Evolutionary conservation across 768 basidiomycete genomes (phyloP).

Genomic region (Termitomyces eurrhizus): DNA sequence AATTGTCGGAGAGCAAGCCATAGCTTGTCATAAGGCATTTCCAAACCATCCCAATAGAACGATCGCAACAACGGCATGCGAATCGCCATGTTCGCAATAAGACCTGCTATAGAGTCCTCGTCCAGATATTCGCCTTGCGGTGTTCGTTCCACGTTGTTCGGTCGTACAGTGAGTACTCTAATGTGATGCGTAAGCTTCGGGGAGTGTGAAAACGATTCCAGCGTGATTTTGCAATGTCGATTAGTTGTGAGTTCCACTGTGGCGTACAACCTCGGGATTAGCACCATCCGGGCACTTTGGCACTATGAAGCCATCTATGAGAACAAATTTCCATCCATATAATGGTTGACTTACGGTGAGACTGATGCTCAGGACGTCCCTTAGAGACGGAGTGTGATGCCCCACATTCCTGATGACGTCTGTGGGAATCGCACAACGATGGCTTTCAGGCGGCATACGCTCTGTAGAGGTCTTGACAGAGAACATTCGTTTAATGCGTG

Average conservation of each 20-base stretch:
- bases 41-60: conserved; percentile 36
- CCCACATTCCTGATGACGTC: conserved; percentile 25
- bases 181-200: conserved; percentile 28
- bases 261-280: conserved; percentile 27
- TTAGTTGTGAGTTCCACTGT: conserved; percentile 33
- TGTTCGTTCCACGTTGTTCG: conserved; percentile 32
- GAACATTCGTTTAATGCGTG: conserved; percentile 20
- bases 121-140: conserved; percentile 28
- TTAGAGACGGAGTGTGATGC: conserved; percentile 17
- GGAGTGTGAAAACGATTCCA: conserved; percentile 45
- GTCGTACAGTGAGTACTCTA: conserved; percentile 24
- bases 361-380: conserved; percentile 27
- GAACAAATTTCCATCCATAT: not conserved
- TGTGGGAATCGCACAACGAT: conserved; percentile 15
- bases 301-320: conserved; percentile 20
- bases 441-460: not conserved
- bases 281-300: conserved; percentile 21
- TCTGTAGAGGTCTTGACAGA: conserved; percentile 5
- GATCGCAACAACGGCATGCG: conserved; percentile 22
- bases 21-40: conserved; percentile 30
- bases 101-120: conserved; percentile 25
- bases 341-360: conserved; percentile 19
- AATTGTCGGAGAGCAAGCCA: conserved; percentile 31
- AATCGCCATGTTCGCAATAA: conserved; percentile 24
- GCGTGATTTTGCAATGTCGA: conserved; percentile 26